Base-by-base conservation (phyloP, 2,329 filamentous ascomycete genomes). In the Ophiostoma triangulosporum region DNA sequence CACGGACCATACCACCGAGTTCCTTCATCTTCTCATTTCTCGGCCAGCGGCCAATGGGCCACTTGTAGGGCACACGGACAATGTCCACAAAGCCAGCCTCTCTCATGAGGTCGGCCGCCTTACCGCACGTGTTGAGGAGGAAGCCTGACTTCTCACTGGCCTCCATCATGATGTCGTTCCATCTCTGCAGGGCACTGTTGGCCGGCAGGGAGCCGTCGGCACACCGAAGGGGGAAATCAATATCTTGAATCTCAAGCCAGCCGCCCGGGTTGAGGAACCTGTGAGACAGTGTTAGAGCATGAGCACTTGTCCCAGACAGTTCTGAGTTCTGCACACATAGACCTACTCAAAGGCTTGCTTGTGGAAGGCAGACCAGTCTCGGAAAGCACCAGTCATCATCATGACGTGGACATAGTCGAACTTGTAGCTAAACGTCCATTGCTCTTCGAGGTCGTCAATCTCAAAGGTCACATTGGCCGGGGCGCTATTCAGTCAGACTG, bases 41-140 rank as follows among this genome's bases (percentile, higher is more conserved):
- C 29, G 68, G 65, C 69, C 68, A 71, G 6, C 61, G 58, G 36
- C 68, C 68, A 46, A 64, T 62, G n/a, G 68, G 68, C 62, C 67
- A 67, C 58, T 67, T 66, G 56, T 62, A 60, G 15, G 58, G 59
- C 22, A 60, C 53, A 48, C 63, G 62, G 15, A 61, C 54, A 26
- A 69, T 58, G 51, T 69, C 63, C 5, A 63, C 61, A 54, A 67
- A 70, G 3, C 68, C 68, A 5, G 64, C 64, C 1, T 60, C 64
- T 7, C 55, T 38, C 61, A 64, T 61, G 54, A 59, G 52, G 15
- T 65, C 62, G 17, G 60, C 63, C 1, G 62, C 62, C 35, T 54
- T 52, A n/a, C 60, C 63, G 51, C 63, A 64, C 1, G 58, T 62
- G 48, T 62, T 58, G 17, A 65, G 61, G 6, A 54, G 55, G 40